Evolutionary conservation across 129 eudicot species (phyloP), one percentile per base, ranked within the genome.

Genomic region (Heracleum sosnowskyi): DNA sequence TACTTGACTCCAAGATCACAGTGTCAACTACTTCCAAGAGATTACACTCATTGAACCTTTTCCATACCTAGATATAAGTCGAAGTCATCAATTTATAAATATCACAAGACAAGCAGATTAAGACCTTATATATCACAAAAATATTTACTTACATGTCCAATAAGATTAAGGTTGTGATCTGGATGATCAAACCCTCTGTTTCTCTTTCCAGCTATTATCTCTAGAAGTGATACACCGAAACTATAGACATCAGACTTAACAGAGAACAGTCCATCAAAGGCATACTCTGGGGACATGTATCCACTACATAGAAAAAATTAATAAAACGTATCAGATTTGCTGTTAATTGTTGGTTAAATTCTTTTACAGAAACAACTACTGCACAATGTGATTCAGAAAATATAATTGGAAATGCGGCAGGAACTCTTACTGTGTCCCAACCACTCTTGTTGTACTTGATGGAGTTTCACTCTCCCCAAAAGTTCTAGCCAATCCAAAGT

Each of bases 171-270:
- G 26, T n/a, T 15, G 11, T 84, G 74, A 4, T 78, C 39, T 1
- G 57, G 60, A 53, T 34, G 57, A 47, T 39, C 7, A 51, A 84
- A 81, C 47, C 75, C 80, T 78, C 80, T 44, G 26, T 78, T 84
- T 28, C 47, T 81, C 57, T 7, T 81, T 33, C 83, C 88, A 2
- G 80, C 69, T 18, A 84, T 68, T 2, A 81, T 74, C 68, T 84
- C 87, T 13, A 84, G 42, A 55, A 84, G 84, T 36, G 74, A 42
- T 62, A 84, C 84, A 7, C 87, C 84, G 41, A 84, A 84, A 12
- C 87, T 84, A 18, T 37, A 84, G 7, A 78, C 82, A 51, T 81
- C 84, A 6, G 87, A 80, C 68, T 84, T 80, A 26, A 49, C 80
- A 0, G 85, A 85, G 64, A 81, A 81, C 11, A 44, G 22, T 55